Conservation (phyloP, 805 yeast species). For the Metschnikowia chrysomelidarum region DNA sequence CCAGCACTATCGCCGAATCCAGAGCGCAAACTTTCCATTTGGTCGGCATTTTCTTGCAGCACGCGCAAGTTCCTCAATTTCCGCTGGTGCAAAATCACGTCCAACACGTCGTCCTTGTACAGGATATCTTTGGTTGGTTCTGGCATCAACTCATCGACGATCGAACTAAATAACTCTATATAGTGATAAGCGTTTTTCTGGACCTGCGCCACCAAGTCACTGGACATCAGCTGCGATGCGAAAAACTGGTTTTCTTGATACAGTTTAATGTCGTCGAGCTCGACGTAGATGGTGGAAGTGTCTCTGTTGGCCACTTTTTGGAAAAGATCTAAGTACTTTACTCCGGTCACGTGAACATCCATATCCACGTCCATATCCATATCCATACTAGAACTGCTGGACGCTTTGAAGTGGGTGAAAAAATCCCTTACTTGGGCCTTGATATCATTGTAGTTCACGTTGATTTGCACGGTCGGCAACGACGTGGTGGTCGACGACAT, state of each 20-base stretch:
- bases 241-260: slow-evolving; percentile 52
- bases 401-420: slow-evolving; percentile 59
- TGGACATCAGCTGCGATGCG: slow-evolving; percentile 18
- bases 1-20: slow-evolving; percentile 27
- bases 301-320: slow-evolving; percentile 88
- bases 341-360: slow-evolving; percentile 13
- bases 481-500: slow-evolving; percentile 30
- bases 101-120: slow-evolving; percentile 86
- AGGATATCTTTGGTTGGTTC: slow-evolving; percentile 76
- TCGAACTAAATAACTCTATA: slow-evolving; percentile 69
- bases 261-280: slow-evolving; percentile 76
- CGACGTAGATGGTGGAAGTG: slow-evolving; percentile 61
- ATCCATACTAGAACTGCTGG: slow-evolving; percentile 17
- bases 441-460: slow-evolving; percentile 71
- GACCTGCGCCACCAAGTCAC: slow-evolving; percentile 54
- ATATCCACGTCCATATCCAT: slow-evolving; percentile 13
- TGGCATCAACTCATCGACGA: slow-evolving; percentile 82
- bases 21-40: slow-evolving; percentile 44
- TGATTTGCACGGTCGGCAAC: slow-evolving; percentile 65
- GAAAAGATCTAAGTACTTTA: slow-evolving; percentile 69
- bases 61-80: slow-evolving; percentile 74
- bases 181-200: slow-evolving; percentile 75
- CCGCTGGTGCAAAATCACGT: slow-evolving; percentile 89
- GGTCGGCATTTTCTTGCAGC: slow-evolving; percentile 65
- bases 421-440: slow-evolving; percentile 60